Base-by-base conservation (phyloP, 2,329 filamentous ascomycete genomes). In the Colletotrichum limetticola region DNA sequence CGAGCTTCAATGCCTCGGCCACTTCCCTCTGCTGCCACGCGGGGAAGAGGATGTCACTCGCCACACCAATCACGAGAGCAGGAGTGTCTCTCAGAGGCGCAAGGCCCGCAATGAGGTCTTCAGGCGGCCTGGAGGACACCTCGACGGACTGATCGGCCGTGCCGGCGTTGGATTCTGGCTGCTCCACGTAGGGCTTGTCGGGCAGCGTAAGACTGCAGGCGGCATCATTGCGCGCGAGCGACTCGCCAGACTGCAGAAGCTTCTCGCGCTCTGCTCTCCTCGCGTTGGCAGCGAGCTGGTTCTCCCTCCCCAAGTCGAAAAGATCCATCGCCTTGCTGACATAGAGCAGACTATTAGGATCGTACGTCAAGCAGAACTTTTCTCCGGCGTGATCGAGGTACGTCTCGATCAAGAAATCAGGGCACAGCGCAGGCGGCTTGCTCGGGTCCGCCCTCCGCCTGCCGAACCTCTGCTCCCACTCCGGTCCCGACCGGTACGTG, bases 271-370 rank as follows among this genome's bases (percentile, higher is more conserved):
- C 86, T 16, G 88, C 85, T 19, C 95, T 87, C 32, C 95, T 89
- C 37, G 85, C 79, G 24, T 86, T 86, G 2, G 93, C 91, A 24
- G 88, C 90, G 4, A 85, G 82, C 80, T 95, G 94, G 79, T 93
- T 91, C 53, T 90, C 88, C 60, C 86, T 86, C 28, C 97, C 95
- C 0, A 99, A 89, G 78, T 99, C 97, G 81, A 99, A 99, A 14
- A 99, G 87, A 80, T 99, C 97, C 97, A 99, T 99, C 5, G 97
- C 97, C 84, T 99, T 99, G 82, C 95, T 97, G 69, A 99, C 94
- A 82, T 99, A 99, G 2, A 99, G 87, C 52, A 98, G 85, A 79
- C 95, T 98, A 83, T 99, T 99, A 30, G 97, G 91, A 79, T 99
- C 97, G 81, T 98, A 98, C 75, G 97, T 95, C 30, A 99, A 88